Evolutionary conservation across 163 green algal genomes (phyloP).

Genomic region (Scenedesmus sp.): DNA sequence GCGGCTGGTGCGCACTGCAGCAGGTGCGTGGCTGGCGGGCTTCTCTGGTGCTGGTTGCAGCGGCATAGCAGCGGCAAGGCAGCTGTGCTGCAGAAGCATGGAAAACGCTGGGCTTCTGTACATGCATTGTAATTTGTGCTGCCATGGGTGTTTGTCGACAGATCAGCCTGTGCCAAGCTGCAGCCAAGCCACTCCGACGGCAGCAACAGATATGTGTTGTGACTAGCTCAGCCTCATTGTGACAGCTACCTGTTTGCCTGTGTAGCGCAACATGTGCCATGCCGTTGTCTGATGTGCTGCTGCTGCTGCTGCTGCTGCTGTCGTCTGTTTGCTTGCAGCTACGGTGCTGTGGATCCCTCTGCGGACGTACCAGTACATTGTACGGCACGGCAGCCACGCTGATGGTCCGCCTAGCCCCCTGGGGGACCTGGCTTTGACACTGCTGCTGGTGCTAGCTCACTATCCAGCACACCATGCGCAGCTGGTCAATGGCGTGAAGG

Average conservation of each 20-base stretch:
- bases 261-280: no score
- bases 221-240: not conserved
- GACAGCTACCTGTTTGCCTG: not conserved
- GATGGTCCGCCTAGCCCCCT: slow-evolving; percentile 33
- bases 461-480: slow-evolving; percentile 54
- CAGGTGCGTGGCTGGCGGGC: slow-evolving; percentile 46
- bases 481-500: slow-evolving; percentile 66
- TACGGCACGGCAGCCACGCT: not conserved
- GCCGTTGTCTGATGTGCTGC: not conserved
- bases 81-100: not conserved
- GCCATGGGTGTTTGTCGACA: not conserved
- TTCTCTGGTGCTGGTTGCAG: not conserved
- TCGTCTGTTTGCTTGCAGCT: slow-evolving; percentile 55
- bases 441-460: slow-evolving; percentile 87
- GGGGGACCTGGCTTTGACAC: slow-evolving; percentile 64
- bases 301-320: not conserved
- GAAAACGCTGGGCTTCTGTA: not conserved
- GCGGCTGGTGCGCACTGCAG: slow-evolving; percentile 71
- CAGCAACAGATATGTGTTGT: no score
- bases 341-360: slow-evolving; percentile 83
- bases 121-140: not conserved
- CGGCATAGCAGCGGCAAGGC: not conserved
- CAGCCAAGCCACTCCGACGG: no score
- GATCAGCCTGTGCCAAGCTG: no score
- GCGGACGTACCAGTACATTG: slow-evolving; percentile 74